Evolutionary conservation across 2,329 filamentous ascomycete genomes (phyloP).

Genomic region (Colletotrichum noveboracense): DNA sequence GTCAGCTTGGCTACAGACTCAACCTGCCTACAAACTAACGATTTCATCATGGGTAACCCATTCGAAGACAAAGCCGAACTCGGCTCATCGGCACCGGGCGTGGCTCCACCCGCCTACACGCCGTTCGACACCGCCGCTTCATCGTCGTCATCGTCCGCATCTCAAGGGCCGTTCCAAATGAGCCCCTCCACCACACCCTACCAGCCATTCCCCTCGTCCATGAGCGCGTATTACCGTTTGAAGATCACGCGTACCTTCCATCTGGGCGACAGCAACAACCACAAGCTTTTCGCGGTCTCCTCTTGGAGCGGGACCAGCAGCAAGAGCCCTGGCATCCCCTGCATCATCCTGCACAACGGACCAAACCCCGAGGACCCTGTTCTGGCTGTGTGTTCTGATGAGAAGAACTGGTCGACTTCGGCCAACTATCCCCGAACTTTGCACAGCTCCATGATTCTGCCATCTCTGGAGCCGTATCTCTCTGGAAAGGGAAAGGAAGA

Average conservation of each 20-base stretch:
- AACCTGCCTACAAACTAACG: neutral
- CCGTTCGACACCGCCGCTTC: neutral
- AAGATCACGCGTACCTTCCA: neutral
- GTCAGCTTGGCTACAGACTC: too few species aligned
- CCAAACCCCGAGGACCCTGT: neutral
- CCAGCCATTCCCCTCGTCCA: neutral
- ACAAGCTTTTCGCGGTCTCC: neutral
- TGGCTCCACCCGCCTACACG: neutral
- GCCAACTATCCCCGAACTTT: neutral
- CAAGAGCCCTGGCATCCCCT: neutral
- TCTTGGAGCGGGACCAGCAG: neutral
- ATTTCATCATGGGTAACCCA: neutral
- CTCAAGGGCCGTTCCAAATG: neutral
- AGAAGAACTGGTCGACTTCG: neutral
- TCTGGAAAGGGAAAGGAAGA: neutral
- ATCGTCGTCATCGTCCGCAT: neutral
- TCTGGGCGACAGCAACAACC: neutral
- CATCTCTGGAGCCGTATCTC: neutral
- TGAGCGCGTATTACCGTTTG: neutral
- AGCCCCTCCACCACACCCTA: neutral
- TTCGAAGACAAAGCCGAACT: neutral
- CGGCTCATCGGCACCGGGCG: neutral
- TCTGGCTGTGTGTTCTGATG: neutral
- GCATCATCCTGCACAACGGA: neutral
- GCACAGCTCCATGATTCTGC: neutral